A percentile compares a stretch with the other conserved stretches of the same genome.
Conservation (phyloP, 805 yeast species). For the Schwanniomyces vanrijiae region DNA sequence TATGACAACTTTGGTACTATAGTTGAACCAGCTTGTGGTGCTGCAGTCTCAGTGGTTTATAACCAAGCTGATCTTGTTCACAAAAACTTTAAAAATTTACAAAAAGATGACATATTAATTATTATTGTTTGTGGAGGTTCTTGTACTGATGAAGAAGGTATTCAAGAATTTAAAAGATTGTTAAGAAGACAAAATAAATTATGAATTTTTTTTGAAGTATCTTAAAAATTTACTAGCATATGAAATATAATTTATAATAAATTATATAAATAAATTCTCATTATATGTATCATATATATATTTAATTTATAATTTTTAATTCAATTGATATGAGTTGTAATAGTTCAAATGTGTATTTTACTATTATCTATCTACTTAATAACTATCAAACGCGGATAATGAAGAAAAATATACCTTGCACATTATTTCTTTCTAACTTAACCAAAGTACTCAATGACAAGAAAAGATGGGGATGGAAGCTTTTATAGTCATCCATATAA, state of each 20-base stretch:
- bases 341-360: too few species aligned
- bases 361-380: too few species aligned
- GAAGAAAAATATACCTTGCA: not conserved
- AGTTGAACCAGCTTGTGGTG: constrained; percentile 77
- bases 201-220: not conserved
- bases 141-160: constrained; percentile 14
- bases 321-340: too few species aligned
- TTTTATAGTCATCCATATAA: constrained; percentile 71
- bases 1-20: constrained; percentile 50
- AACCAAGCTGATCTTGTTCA: constrained; percentile 28
- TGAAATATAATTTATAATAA: too few species aligned
- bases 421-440: not conserved
- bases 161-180: constrained; percentile 11
- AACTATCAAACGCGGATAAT: not conserved
- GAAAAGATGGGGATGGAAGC: not conserved
- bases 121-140: constrained; percentile 58
- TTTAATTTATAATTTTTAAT: too few species aligned
- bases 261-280: too few species aligned
- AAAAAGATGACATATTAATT: constrained; percentile 45
- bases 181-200: not conserved
- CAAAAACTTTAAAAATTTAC: constrained; percentile 23
- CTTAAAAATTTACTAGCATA: too few species aligned
- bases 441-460: not conserved
- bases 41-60: constrained; percentile 57
- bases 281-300: too few species aligned